Evolutionary conservation across 179 eudicot species (phyloP).

Genomic region (Beta lomatogona): DNA sequence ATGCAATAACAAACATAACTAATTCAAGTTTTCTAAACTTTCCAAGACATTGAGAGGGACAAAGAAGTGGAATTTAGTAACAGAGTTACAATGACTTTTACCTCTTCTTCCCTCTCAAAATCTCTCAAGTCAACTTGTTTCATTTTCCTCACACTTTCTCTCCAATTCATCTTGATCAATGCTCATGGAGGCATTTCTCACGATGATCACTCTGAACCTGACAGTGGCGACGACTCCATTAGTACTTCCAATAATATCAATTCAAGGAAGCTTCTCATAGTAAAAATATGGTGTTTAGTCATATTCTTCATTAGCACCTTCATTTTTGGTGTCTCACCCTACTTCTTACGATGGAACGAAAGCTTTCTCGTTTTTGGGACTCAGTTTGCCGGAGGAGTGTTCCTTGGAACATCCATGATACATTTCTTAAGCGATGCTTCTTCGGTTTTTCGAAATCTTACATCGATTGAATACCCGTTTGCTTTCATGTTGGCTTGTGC

Average conservation of each 20-base stretch:
- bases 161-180: slow-evolving; percentile 38
- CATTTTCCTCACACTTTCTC: slow-evolving; percentile 22
- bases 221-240: slow-evolving; percentile 5
- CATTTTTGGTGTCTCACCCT: slow-evolving; percentile 67
- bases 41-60: neutral
- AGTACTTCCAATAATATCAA: slow-evolving; percentile 22
- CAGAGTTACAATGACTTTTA: slow-evolving; percentile 29
- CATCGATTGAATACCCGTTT: slow-evolving; percentile 54
- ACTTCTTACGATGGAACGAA: slow-evolving; percentile 65
- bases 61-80: too few species aligned
- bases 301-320: slow-evolving; percentile 73
- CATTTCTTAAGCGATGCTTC: slow-evolving; percentile 73
- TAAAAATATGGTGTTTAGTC: slow-evolving; percentile 64
- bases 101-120: slow-evolving; percentile 24
- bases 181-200: slow-evolving; percentile 47
- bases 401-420: slow-evolving; percentile 68
- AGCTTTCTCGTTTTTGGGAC: slow-evolving; percentile 70
- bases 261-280: slow-evolving; percentile 51
- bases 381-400: slow-evolving; percentile 79
- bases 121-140: slow-evolving; percentile 40
- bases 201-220: neutral
- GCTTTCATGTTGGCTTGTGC: slow-evolving; percentile 69
- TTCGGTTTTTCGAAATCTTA: slow-evolving; percentile 40
- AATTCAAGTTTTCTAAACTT: slow-evolving; percentile 3
- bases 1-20: slow-evolving; percentile 11